Evolutionary conservation across 1,284 basidiomycete species (phyloP).

Genomic region (Moesziomyces globuligerus): DNA sequence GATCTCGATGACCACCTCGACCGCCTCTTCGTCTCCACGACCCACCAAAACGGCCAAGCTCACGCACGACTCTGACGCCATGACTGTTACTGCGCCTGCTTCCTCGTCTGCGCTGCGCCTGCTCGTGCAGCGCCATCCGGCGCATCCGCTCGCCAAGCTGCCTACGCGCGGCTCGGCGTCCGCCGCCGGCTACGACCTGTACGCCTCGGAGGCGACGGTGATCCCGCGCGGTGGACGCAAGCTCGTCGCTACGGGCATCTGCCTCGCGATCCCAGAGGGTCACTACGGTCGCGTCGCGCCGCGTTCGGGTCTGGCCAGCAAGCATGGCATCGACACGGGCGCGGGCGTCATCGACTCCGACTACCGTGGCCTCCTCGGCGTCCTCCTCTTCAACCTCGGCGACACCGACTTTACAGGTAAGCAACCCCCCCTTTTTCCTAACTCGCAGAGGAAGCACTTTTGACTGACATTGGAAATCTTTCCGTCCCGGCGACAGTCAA

Average conservation of each 20-base stretch:
- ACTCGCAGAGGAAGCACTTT: neutral
- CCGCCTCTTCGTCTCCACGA: neutral
- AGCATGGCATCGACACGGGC: constrained; percentile 96
- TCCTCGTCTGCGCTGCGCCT: constrained; percentile 69
- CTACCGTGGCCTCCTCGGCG: constrained; percentile 90
- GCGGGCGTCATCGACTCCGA: constrained; percentile 97
- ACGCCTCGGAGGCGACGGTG: constrained; percentile 73
- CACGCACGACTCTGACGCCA: constrained; percentile 9
- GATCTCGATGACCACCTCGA: neutral
- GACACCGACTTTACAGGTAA: constrained; percentile 86
- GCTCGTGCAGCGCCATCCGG: constrained; percentile 84
- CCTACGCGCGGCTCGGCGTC: constrained; percentile 87
- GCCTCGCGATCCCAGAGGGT: constrained; percentile 88
- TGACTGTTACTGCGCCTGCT: constrained; percentile 10
- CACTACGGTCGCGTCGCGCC: constrained; percentile 97
- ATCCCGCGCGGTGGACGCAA: constrained; percentile 76
- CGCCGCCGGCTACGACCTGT: constrained; percentile 93
- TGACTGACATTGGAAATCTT: neutral
- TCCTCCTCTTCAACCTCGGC: constrained; percentile 89
- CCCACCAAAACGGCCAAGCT: constrained; percentile 25
- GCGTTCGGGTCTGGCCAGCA: constrained; percentile 89
- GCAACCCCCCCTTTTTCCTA: constrained; percentile 51
- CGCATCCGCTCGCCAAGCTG: constrained; percentile 76
- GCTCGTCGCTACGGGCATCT: constrained; percentile 87
- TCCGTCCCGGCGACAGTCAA: constrained; percentile 76